phyloP scores from a whole-genome alignment of 192 early-diverging fungal genomes.

The Coemansia pectinata region DNA sequence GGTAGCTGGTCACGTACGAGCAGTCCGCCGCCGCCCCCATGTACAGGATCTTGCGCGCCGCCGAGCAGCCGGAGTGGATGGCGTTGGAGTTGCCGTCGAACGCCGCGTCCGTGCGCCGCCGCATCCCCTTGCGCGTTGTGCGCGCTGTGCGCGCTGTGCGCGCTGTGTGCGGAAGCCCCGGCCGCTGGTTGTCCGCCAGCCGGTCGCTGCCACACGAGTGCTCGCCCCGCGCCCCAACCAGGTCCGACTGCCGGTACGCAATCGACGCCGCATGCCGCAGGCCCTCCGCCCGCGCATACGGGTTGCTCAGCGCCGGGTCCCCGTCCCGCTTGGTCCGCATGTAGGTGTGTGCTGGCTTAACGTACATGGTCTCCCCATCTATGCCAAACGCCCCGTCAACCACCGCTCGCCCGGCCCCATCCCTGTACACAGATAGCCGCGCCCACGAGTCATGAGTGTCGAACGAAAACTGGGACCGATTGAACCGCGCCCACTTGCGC shows the following conservation, averaged over 20 bases:
- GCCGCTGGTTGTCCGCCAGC: constrained; percentile 15
- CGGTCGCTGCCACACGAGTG: constrained; percentile 27
- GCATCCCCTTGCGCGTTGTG: constrained; percentile 23
- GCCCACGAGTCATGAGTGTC: constrained; percentile 49
- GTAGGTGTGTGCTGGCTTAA: constrained; percentile 61
- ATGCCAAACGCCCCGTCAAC: constrained; percentile 63
- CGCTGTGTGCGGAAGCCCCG: constrained; percentile 16
- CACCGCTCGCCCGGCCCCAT: constrained; percentile 35
- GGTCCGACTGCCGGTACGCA: constrained; percentile 67
- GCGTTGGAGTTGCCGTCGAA: constrained; percentile 31
- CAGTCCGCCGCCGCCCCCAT: constrained; percentile 79
- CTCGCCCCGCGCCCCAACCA: constrained; percentile 20
- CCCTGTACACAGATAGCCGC: constrained; percentile 57
- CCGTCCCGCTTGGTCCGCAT: constrained; percentile 55
- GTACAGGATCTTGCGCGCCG: constrained; percentile 42
- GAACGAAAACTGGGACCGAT: constrained; percentile 39
- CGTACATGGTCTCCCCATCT: constrained; percentile 58
- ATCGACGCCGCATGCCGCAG: constrained; percentile 50
- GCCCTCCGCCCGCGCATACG: constrained; percentile 17
- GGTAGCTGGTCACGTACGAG: constrained; percentile 62
- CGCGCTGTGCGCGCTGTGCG: constrained; percentile 12
- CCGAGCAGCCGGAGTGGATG: constrained; percentile 29
- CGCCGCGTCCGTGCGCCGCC: constrained; percentile 22
- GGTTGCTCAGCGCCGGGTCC: constrained; percentile 53
- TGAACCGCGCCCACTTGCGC: constrained; percentile 32